Evolutionary conservation across 2,329 filamentous ascomycete genomes (phyloP), one percentile per base, ranked within the genome.

Genomic region (Sordariomycetes sp.): DNA sequence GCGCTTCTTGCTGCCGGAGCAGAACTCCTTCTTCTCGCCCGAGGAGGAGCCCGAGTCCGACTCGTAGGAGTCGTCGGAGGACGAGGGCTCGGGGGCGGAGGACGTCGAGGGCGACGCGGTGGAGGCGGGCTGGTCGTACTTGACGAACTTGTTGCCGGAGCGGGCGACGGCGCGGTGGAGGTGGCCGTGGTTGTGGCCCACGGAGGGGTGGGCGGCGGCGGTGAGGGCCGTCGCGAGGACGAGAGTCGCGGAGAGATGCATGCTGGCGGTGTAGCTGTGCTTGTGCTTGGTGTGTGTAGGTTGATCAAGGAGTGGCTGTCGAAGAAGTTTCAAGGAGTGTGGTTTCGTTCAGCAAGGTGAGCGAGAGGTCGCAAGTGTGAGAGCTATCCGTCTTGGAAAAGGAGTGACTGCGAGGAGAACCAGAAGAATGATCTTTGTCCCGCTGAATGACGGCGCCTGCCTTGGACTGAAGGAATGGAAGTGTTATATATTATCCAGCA

Each of bases 231-330:
- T 70, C 61, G 72, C 69, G 59, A 75, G 65, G 60, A 73, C 37
- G 58, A 74, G 53, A 58, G 72, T 65, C 24, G 69, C 60, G 32
- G 73, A 69, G 66, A 75, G 66, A 70, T 76, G 76, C 74, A 76
- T 76, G 57, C 62, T 72, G 50, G 18, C 18, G 1, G 50, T 24
- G 25, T 11, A 7, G 22, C 2, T 57, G 10, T 25, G 2, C 3
- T 18, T 16, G 14, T 35, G 22, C 25, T n/a, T n/a, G 56, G 34
- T 32, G 16, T 53, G 24, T 58, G 28, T 52, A n/a, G 16, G n/a
- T 28, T 7, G 40, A n/a, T 7, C 16, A 46, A 40, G 37, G 40
- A n/a, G 40, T 46, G 18, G 18, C 16, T 46, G 16, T n/a, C 40
- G 18, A 16, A 2, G 14, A 14, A 14, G 14, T n/a, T 32, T 32